A percentile compares a stretch with the other conserved stretches of the same genome.
These are phyloP conservation scores for Vitis rupestris DNA, from an alignment of 164 flowering plant genomes.

Conservation along the genomic window DNA sequence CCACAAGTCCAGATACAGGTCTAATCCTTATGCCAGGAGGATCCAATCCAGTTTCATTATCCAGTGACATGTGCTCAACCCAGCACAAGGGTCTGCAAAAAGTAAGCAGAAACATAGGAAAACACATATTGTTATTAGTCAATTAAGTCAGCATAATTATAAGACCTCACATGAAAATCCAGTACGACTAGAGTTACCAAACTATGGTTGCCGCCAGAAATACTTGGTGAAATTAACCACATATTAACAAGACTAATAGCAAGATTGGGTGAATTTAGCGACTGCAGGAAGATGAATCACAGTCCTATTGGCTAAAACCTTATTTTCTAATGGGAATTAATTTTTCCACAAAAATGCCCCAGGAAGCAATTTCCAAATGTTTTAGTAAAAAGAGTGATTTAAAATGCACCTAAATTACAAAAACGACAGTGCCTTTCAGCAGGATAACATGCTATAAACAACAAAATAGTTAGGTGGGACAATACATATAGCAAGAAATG, in stretches of 20 bases:
- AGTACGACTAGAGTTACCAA: too few species aligned
- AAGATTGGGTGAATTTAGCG: background rate
- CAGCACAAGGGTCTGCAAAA: constrained; percentile 57
- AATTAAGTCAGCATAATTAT: too few species aligned
- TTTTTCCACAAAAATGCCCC: background rate
- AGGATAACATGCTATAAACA: too few species aligned
- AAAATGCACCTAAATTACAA: background rate
- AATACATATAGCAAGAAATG: too few species aligned
- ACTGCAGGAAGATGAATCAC: background rate
- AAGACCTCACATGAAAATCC: too few species aligned
- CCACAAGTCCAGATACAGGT: constrained; percentile 62
- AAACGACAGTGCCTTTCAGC: too few species aligned
- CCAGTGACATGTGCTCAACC: constrained; percentile 65
- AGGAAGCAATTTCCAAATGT: background rate
- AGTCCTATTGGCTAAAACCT: background rate
- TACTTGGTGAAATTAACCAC: background rate
- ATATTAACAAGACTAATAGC: background rate
- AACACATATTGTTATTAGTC: background rate
- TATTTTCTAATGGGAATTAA: background rate
- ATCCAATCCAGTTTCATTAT: constrained; percentile 66
- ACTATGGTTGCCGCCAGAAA: background rate
- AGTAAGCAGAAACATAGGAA: background rate
- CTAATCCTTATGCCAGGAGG: constrained; percentile 56
- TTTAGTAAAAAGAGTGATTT: background rate
- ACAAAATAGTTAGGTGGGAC: too few species aligned